Percentiles rank a stretch among this genome's conserved stretches.
phyloP scores from a whole-genome alignment of 257 asterid genomes.

The Nicotiana otophora region DNA sequence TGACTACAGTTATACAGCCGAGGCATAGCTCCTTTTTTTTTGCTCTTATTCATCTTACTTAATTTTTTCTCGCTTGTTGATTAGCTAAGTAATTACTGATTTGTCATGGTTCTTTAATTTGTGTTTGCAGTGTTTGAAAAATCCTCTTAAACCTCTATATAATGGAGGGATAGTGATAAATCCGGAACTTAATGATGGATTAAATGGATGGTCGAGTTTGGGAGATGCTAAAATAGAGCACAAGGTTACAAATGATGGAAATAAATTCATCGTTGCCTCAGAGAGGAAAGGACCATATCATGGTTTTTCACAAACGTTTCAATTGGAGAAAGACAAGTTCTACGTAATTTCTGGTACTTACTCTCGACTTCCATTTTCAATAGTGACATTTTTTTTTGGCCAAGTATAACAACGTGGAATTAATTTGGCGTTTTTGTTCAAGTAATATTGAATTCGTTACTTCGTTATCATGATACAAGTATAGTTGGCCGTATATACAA shows the following conservation, averaged over 20 bases:
- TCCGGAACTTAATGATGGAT: slow-evolving; percentile 23
- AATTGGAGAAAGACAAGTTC: slow-evolving; percentile 10
- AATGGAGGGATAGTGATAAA: slow-evolving; percentile 32
- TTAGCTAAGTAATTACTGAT: not conserved
- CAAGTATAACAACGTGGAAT: too few relatives aligned
- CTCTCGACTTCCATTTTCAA: not conserved
- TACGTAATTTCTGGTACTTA: slow-evolving; percentile 20
- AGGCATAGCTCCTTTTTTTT: not conserved
- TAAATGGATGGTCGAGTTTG: slow-evolving; percentile 19
- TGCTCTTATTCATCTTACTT: not conserved
- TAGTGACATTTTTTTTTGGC: too few relatives aligned
- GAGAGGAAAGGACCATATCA: not conserved
- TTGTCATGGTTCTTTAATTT: not conserved
- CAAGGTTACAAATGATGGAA: slow-evolving; percentile 9
- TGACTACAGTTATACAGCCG: not conserved
- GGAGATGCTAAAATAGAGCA: slow-evolving; percentile 13
- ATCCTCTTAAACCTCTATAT: slow-evolving; percentile 32
- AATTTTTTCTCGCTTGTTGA: not conserved
- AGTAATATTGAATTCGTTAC: too few relatives aligned
- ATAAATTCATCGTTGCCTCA: slow-evolving; percentile 19
- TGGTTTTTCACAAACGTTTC: slow-evolving; percentile 14
- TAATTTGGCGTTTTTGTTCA: too few relatives aligned
- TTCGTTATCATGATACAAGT: too few relatives aligned
- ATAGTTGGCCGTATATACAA: not conserved
- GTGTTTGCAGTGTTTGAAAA: slow-evolving; percentile 25